Percentiles rank a stretch among this genome's conserved stretches.
phyloP scores from a whole-genome alignment of 2,329 filamentous ascomycete species.

The Cladosporium austrohemisphaericum region DNA sequence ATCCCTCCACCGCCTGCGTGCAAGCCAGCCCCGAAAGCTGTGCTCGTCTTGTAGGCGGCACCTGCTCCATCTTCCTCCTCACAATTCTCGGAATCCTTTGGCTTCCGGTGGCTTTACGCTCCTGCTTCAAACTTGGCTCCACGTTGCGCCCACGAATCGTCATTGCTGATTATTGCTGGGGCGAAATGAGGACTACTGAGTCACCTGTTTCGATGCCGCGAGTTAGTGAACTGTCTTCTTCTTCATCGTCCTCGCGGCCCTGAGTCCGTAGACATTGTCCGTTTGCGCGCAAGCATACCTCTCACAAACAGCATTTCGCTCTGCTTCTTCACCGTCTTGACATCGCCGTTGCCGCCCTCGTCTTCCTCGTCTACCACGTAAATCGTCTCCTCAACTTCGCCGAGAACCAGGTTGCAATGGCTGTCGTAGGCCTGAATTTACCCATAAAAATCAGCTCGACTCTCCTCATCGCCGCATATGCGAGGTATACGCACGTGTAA shows the following conservation, averaged over 20 bases:
- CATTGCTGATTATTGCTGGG: conserved; percentile 29
- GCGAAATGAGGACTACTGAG: conserved; percentile 49
- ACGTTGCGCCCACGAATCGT: too few species aligned
- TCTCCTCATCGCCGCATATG: too few species aligned
- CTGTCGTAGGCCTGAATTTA: conserved; percentile 82
- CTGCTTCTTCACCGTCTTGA: conserved; percentile 88
- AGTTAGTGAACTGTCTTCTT: too few species aligned
- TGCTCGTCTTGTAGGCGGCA: too few species aligned
- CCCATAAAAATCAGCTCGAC: conserved; percentile 18
- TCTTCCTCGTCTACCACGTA: conserved; percentile 89
- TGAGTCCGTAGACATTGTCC: too few species aligned
- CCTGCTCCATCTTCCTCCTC: too few species aligned
- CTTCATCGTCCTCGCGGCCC: too few species aligned
- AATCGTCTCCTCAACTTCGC: conserved; percentile 95
- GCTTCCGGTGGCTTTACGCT: too few species aligned
- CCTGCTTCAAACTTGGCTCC: too few species aligned
- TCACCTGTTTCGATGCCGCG: conserved; percentile 39
- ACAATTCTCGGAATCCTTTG: too few species aligned
- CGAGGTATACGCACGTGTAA: conserved; percentile 70
- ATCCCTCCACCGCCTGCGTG: too few species aligned
- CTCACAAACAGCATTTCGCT: conserved; percentile 98
- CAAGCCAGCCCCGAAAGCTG: too few species aligned
- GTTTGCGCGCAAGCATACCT: conserved; percentile 57
- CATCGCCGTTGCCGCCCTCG: conserved; percentile 71
- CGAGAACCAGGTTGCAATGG: conserved; percentile 94